Evolutionary conservation across 495 filamentous ascomycete genomes (phyloP), one percentile per base, ranked within the genome.

Genomic region (Xylona heveae): DNA sequence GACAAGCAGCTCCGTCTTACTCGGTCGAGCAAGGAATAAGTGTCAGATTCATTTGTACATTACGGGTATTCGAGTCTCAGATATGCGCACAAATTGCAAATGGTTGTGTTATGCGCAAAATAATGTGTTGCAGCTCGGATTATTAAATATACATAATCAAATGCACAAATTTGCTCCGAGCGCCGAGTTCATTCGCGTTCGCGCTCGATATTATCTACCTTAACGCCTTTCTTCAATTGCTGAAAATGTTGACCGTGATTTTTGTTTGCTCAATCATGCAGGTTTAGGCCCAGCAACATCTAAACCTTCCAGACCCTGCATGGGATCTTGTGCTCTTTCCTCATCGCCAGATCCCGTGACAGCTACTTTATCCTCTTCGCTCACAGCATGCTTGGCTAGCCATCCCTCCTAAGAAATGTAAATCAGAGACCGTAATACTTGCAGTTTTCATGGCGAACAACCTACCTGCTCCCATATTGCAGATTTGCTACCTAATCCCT

Each of bases 401-500:
- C 84, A 97, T 7, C 78, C 78, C 58, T 97, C 88, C 83, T 95
- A 27, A 6, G 21, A 31, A 33, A 7, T 37, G 3, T 10, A 2
- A 5, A 26, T 38, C 36, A 38, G 36, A 6, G 17, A 18, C 21
- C n/a, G 6, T 8, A 27, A 12, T 31, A 8, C 14, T n/a, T 16
- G 15, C 0, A 31, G 28, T 25, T 30, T 27, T 33, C 29, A 19
- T 24, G 6, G 21, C 30, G 33, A 25, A 26, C 24, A 38, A 46
- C 69, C 28, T 58, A 93, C 85, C 73, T 94, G 88, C 53, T 94
- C 80, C 88, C 88, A 99, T 37, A 99, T 65, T 6, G 88, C 90
- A n/a, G 76, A 92, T 58, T 81, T 90, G 55, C 76, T 81, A 19
- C 85, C 84, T 7, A 99, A 47, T 9, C 82, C 78, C 44, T 85